Base-by-base conservation (phyloP, 345 rosid species). In the Eucalyptus microcorys region DNA sequence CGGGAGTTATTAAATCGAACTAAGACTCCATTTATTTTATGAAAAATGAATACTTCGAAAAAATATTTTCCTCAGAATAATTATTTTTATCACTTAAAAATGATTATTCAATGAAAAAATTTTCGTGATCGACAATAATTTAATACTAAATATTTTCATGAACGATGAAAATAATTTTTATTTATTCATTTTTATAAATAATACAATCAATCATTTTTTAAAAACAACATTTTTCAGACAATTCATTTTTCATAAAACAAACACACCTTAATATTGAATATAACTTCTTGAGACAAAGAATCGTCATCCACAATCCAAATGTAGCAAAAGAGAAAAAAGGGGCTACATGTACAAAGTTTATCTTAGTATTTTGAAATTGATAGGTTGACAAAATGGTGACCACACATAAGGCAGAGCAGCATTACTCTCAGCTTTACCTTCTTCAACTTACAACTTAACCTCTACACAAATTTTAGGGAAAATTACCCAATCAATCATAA, bases 11-110 rank as follows among this genome's bases (percentile, higher is more conserved):
- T 30, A 61, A 61, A 13, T 13, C 4, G 32, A 27, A 61, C 32
- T 3, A 61, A 30, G 16, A 6, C 0, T 55, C 61, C 0, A 1
- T 59, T 59, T 57, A 59, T 61, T 61, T 12, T 27, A 0, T 59
- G 0, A 3, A 61, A 61, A 6, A 59, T 59, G 6, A 61, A 3
- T 61, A 13, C 13, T 30, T 61, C 3, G n/a, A 0, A 59, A 57
- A 27, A 59, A 27, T 5, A 12, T 12, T 59, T 27, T 59, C 1
- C 1, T 0, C 12, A 10, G 1, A 57, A 26, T 59, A 59, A 59
- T 59, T 13, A 0, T 12, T 59, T 59, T 27, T 11, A 57, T 57
- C 14, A 57, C 14, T 57, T 57, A 5, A 57, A 24, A 59, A 59
- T 59, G 3, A 59, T 59, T 59, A 3, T 6, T 2, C 7, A 1